Conservation (phyloP, 345 rosid species). For the Dovyalis caffra region DNA sequence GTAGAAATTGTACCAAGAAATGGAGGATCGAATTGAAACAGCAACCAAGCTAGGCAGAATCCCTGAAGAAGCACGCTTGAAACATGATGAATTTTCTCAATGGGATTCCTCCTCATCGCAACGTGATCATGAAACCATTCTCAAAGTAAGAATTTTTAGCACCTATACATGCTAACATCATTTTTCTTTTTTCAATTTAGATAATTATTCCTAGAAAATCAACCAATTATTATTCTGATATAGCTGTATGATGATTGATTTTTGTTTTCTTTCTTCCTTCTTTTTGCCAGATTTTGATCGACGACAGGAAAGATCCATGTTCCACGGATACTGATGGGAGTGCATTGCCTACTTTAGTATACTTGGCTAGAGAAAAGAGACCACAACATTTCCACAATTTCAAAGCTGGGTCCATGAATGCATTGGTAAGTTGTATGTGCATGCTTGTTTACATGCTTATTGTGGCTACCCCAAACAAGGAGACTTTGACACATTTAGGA, state of each 20-base stretch:
- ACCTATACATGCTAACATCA: no score
- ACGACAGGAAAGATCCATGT: slow-evolving; percentile 27
- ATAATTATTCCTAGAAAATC: background rate
- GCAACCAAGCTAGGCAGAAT: slow-evolving; percentile 27
- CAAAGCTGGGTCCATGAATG: slow-evolving; percentile 59
- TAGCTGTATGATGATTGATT: no score
- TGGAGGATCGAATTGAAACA: slow-evolving; percentile 25
- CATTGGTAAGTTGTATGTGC: slow-evolving; percentile 30
- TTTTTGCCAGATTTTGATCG: slow-evolving; percentile 11
- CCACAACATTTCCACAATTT: slow-evolving; percentile 40
- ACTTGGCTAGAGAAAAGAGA: slow-evolving; percentile 49
- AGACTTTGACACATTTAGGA: background rate
- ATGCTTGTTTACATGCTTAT: background rate
- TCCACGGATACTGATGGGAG: slow-evolving; percentile 33
- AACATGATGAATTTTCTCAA: slow-evolving; percentile 33
- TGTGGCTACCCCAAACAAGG: background rate
- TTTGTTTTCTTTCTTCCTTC: no score
- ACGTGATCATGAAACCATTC: slow-evolving; percentile 38
- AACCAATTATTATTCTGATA: background rate
- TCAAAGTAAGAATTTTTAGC: slow-evolving; percentile 24
- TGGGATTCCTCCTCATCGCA: slow-evolving; percentile 28
- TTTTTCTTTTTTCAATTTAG: background rate
- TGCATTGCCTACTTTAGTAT: slow-evolving; percentile 40
- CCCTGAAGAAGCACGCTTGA: slow-evolving; percentile 21
- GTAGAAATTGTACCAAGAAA: slow-evolving; percentile 37